phyloP scores from a whole-genome alignment of 2,329 filamentous ascomycete genomes.

The Aspergillus pseudotamarii region DNA sequence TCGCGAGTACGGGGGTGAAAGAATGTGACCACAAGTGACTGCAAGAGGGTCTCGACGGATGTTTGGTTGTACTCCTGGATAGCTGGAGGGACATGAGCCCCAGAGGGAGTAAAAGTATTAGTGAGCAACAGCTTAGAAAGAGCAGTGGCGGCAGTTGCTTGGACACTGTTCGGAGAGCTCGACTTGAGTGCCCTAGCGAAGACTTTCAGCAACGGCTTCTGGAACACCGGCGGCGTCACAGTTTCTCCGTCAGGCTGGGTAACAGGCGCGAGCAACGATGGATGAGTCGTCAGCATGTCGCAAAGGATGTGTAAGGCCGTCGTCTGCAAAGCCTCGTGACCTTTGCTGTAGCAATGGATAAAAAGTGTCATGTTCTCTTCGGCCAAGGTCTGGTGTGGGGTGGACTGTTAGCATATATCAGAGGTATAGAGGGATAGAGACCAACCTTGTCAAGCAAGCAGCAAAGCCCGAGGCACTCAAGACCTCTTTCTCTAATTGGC shows the following conservation, averaged over 20 bases:
- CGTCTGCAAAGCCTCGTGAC: conserved; percentile 84
- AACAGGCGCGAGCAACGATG: conserved; percentile 69
- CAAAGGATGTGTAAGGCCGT: conserved; percentile 89
- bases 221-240: conserved; percentile 49
- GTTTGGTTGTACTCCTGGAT: conserved; percentile 54
- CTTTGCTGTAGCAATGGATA: conserved; percentile 93
- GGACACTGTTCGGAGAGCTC: conserved; percentile 70
- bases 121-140: conserved; percentile 85
- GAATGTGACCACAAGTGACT: conserved; percentile 80
- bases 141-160: conserved; percentile 77
- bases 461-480: conserved; percentile 87
- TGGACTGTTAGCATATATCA: not conserved
- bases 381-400: conserved; percentile 66
- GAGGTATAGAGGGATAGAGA: conserved; percentile 1
- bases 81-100: conserved; percentile 56
- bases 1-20: conserved; percentile 81
- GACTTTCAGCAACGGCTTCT: conserved; percentile 76
- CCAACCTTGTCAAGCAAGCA: conserved; percentile 80
- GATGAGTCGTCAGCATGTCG: conserved; percentile 89
- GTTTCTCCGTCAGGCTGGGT: conserved; percentile 51
- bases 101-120: conserved; percentile 62
- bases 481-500: conserved; percentile 84
- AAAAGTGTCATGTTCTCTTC: conserved; percentile 91
- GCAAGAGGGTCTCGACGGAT: conserved; percentile 72
- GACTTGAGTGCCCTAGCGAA: conserved; percentile 80